Conservation (phyloP, 2,329 filamentous ascomycete species). For the Harringtonia lauricola region DNA sequence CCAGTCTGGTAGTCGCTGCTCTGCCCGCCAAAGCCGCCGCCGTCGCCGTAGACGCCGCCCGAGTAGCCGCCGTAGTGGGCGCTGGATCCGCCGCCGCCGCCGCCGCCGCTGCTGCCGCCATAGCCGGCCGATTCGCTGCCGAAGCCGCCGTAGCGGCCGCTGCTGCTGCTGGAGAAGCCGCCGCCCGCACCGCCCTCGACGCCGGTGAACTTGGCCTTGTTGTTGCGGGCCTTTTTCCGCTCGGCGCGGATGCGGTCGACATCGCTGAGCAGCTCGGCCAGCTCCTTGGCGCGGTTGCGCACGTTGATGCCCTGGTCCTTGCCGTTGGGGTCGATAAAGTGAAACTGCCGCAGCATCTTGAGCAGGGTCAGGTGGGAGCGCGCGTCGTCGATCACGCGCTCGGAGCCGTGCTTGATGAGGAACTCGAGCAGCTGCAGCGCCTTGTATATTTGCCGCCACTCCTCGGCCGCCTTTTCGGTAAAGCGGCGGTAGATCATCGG, state of each 20-base stretch:
- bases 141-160: conserved; percentile 73
- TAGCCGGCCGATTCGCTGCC: conserved; percentile 74
- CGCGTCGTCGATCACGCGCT: conserved; percentile 94
- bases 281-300: conserved; percentile 88
- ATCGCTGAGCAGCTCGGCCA: conserved; percentile 85
- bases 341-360: conserved; percentile 97
- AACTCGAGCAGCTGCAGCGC: conserved; percentile 89
- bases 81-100: conserved; percentile 38
- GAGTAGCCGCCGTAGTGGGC: conserved; percentile 47
- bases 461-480: conserved; percentile 94
- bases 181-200: conserved; percentile 66
- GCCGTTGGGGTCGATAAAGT: conserved; percentile 90
- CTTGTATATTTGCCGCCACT: conserved; percentile 99
- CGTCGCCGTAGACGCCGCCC: conserved; percentile 83
- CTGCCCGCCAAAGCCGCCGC: conserved; percentile 82
- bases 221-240: conserved; percentile 81
- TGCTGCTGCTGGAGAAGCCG: conserved; percentile 34
- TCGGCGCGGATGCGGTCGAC: conserved; percentile 75
- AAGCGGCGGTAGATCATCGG: conserved; percentile 99
- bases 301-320: conserved; percentile 99
- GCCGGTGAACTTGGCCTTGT: conserved; percentile 90
- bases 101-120: conserved; percentile 42
- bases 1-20: conserved; percentile 48
- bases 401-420: conserved; percentile 94
- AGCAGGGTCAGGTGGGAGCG: conserved; percentile 88